phyloP scores from a whole-genome alignment of 2,329 filamentous ascomycete genomes.

The Cordyceps javanica region DNA sequence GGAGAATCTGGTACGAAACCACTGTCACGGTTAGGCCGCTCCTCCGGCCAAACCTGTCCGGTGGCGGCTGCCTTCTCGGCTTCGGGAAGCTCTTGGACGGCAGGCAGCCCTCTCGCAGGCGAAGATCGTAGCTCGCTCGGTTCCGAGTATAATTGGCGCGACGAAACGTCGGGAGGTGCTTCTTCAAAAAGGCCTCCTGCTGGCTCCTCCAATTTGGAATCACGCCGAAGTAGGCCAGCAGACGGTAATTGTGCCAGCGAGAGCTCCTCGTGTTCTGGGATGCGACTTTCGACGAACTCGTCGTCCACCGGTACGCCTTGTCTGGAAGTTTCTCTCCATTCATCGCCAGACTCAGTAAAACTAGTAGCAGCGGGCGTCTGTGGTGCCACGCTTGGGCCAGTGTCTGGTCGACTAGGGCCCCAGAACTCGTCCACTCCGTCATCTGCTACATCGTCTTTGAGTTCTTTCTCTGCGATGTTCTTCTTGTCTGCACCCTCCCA shows the following conservation, averaged over 20 bases:
- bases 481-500: slow-evolving; percentile 40
- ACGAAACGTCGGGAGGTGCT: slow-evolving; percentile 20
- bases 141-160: slow-evolving; percentile 21
- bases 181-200: slow-evolving; percentile 27
- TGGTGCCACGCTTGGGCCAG: slow-evolving; percentile 1
- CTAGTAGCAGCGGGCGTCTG: slow-evolving; percentile 16
- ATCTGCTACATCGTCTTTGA: slow-evolving; percentile 15
- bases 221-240: slow-evolving; percentile 25
- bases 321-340: slow-evolving; percentile 20
- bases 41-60: slow-evolving; percentile 18
- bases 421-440: slow-evolving; percentile 27
- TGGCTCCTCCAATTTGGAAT: slow-evolving; percentile 25
- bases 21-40: slow-evolving; percentile 43
- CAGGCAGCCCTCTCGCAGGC: slow-evolving; percentile 39
- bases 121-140: slow-evolving; percentile 36
- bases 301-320: slow-evolving; percentile 21
- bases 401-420: slow-evolving; percentile 18
- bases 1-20: slow-evolving; percentile 41
- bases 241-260: slow-evolving; percentile 16
- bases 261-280: slow-evolving; percentile 27
- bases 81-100: slow-evolving; percentile 46
- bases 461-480: slow-evolving; percentile 21
- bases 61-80: slow-evolving; percentile 30
- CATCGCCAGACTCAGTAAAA: slow-evolving; percentile 18
- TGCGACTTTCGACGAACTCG: slow-evolving; percentile 31